Evolutionary conservation across 148 eudicot species (phyloP), one percentile per base, ranked within the genome.

Genomic region (Silene conica): DNA sequence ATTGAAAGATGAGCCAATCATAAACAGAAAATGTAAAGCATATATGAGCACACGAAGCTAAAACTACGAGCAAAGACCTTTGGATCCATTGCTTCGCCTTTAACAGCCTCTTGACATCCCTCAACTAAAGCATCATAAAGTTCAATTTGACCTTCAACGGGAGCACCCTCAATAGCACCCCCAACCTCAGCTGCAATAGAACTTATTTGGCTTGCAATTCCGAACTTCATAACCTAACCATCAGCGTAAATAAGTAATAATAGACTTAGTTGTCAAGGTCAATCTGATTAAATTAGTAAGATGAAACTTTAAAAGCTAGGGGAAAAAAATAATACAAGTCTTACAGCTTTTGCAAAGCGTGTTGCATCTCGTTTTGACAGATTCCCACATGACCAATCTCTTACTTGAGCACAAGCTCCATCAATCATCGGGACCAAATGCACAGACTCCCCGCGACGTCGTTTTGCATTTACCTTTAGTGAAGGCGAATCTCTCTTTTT

Each of bases 371-470:
- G 87, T 82, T 96, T 96, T 4, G 99, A 78, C 77, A 96, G 72
- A 86, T 89, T 92, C 65, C 99, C 97, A 83, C 81, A 84, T 52
- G 99, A 90, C 99, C 99, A 96, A 50, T 93, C 92, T 79, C 99
- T 89, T 52, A 81, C 94, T 92, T 96, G 97, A 73, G 94, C 97
- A 77, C 88, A 76, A 72, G 97, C 91, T 76, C 99, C 97, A 46
- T 89, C 97, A 79, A 96, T 87, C 82, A 86, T 83, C 45, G 97
- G 96, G 16, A 77, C 82, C 46, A 84, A 77, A 83, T 81, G 83
- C 45, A 76, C 78, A 78, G 88, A 20, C 79, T 96, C 99, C 59
- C 88, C 87, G 70, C 92, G 89, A 18, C 95, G 89, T 58, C 99
- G 89, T 81, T 92, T 96, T 63, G 84, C 63, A 64, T 79, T 78